A percentile compares a stretch with the other conserved stretches of the same genome.
Conservation (phyloP, 768 basidiomycete species). For the Suillus alpinus region DNA sequence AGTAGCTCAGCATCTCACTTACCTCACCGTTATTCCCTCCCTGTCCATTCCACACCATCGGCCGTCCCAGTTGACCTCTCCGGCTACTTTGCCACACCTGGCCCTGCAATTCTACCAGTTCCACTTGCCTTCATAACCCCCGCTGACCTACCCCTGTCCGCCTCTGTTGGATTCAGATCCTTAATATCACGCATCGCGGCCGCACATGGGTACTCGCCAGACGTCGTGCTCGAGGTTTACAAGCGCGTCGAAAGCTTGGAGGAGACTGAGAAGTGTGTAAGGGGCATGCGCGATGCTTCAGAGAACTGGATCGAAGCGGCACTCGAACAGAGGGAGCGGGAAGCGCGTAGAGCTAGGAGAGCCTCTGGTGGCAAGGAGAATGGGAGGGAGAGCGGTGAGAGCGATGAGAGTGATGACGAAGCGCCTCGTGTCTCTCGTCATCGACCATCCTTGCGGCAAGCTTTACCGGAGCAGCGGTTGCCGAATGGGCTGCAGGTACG, state of each 20-base stretch:
- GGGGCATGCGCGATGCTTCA: slow-evolving; percentile 36
- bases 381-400: not conserved
- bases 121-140: not conserved
- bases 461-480: not conserved
- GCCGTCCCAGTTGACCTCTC: not conserved
- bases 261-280: slow-evolving; percentile 37
- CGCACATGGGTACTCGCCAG: slow-evolving; percentile 42
- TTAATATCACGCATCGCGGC: slow-evolving; percentile 39
- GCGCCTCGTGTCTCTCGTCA: not conserved
- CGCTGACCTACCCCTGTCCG: slow-evolving; percentile 13
- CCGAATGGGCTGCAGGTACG: slow-evolving; percentile 2
- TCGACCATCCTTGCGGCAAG: not conserved
- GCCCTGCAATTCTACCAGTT: not conserved
- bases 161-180: slow-evolving; percentile 27
- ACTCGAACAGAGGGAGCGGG: slow-evolving; percentile 1
- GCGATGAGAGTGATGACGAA: not conserved
- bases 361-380: slow-evolving; percentile 6
- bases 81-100: slow-evolving; percentile 4
- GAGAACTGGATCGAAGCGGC: slow-evolving; percentile 22
- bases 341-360: not conserved
- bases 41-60: slow-evolving; percentile 9
- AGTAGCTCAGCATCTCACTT: not conserved
- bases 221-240: slow-evolving; percentile 41
- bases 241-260: slow-evolving; percentile 30
- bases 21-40: slow-evolving; percentile 19